Evolutionary conservation across 441 rosid genomes (phyloP).

Genomic region (Omphalea diandra): DNA sequence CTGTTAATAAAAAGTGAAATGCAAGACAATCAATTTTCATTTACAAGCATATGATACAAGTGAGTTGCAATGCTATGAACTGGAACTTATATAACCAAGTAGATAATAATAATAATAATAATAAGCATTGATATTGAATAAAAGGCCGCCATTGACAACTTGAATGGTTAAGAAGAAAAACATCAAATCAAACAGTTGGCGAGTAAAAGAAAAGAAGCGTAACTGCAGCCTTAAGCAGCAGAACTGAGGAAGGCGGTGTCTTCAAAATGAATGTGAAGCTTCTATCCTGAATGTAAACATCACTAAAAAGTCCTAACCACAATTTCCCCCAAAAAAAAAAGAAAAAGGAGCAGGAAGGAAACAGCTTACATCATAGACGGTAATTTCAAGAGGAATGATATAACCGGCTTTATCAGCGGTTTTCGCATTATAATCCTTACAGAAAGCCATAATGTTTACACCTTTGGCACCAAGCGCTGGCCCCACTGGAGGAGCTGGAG

Average conservation of each 20-base stretch:
- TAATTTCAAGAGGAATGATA: constrained; percentile 90
- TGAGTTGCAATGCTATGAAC: not conserved
- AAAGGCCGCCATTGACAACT: not conserved
- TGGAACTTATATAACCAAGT: not conserved
- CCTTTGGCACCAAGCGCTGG: constrained; percentile 95
- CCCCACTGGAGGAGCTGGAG: constrained; percentile 96
- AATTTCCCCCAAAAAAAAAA: no score
- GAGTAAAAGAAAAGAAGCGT: constrained; percentile 19
- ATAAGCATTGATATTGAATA: not conserved
- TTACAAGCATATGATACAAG: not conserved
- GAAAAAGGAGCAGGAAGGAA: not conserved
- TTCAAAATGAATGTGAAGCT: constrained; percentile 91
- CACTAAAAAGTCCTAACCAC: not conserved
- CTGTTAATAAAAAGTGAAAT: not conserved
- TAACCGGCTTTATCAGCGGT: constrained; percentile 95
- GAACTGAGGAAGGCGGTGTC: constrained; percentile 94
- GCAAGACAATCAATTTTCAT: not conserved
- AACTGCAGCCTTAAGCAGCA: constrained; percentile 94
- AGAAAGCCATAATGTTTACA: constrained; percentile 92
- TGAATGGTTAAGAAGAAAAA: not conserved
- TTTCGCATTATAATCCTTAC: constrained; percentile 96
- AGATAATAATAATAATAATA: constrained; percentile 7
- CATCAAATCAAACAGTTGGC: constrained; percentile 22
- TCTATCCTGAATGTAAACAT: constrained; percentile 56
- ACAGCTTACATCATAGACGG: constrained; percentile 76